Conservation (phyloP, 371 early-diverging fungal genomes). For the Lichtheimia hyalospora region DNA sequence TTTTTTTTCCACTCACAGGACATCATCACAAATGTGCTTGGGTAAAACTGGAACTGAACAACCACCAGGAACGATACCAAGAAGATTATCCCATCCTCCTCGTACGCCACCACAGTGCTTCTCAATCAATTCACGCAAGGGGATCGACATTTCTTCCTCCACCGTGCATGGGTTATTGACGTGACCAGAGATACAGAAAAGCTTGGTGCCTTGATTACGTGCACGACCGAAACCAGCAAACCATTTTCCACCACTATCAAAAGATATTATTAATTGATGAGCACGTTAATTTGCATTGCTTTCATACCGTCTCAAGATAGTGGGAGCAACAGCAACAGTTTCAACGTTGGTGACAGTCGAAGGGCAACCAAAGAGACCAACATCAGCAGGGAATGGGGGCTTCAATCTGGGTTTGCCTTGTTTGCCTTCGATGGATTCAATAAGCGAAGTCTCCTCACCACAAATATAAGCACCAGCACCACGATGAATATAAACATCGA, state of each 20-base stretch:
- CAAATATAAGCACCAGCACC: conserved; percentile 98
- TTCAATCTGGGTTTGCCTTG: conserved; percentile 97
- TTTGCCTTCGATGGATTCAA: conserved; percentile 97
- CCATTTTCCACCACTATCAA: conserved; percentile 83
- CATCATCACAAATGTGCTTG: conserved; percentile 85
- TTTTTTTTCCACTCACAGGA: conserved; percentile 50
- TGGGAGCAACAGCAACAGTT: conserved; percentile 97
- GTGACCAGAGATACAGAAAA: conserved; percentile 96
- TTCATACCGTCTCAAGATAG: conserved; percentile 69
- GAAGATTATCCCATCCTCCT: conserved; percentile 98
- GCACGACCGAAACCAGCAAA: conserved; percentile 93
- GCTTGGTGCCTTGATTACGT: conserved; percentile 94
- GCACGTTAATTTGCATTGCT: too few species aligned
- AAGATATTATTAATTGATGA: too few species aligned
- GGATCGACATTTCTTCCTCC: conserved; percentile 98
- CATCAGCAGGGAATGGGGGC: conserved; percentile 99
- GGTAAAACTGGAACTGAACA: conserved; percentile 94
- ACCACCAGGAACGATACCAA: conserved; percentile 97
- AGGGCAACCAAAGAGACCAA: conserved; percentile 97
- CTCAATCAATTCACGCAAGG: conserved; percentile 92
- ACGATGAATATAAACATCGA: conserved; percentile 96
- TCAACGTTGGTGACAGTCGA: conserved; percentile 98
- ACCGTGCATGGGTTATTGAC: conserved; percentile 97
- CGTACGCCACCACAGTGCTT: conserved; percentile 96
- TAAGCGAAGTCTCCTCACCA: conserved; percentile 97